Evolutionary conservation across 1,139 yeast genomes (phyloP), one percentile per base, ranked within the genome.

Genomic region (Suhomyces panamericanus): DNA sequence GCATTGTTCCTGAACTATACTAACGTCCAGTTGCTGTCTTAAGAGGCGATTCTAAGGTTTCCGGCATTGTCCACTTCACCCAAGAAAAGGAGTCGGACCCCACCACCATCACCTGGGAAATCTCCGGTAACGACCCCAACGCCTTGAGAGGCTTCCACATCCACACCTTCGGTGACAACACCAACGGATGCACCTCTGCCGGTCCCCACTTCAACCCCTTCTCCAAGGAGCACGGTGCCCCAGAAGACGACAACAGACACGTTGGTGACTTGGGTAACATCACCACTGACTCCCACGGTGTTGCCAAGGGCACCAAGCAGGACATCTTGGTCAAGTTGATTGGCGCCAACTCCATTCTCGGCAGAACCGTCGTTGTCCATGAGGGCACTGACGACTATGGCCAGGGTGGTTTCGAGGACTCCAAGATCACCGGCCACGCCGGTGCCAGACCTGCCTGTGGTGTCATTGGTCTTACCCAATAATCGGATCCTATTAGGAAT

Each of bases 361-460:
- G 99, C 60, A 89, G 99, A 81, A 85, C 97, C 54, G 93, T 93
- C 53, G 98, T 93, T 60, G 85, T 93, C 54, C 99, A 93, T 74
- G 90, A 81, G 52, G 99, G 98, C 62, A 77, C 82, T 58, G 99
- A 93, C 67, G 99, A 93, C 68, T 85, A 89, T 66, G 99, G 99
- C 66, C 85, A 87, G 78, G 97, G 98, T 69, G 96, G 93, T 49
- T 84, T 85, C 67, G 86, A 87, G 53, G 97, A 91, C 72, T 89
- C 97, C 52, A 80, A 87, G 75, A 89, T 87, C 77, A 93, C 98
- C 57, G 99, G 99, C 75, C 91, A 93, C 66, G 98, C 99, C 51
- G 98, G 99, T 68, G 93, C 87, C 59, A 89, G 99, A 83, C 91
- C 96, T 57, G 99, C 99, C 55, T 93, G 99, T 77, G 98, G 99